Base-by-base conservation (phyloP, 2,329 filamentous ascomycete species). In the Microcera coccophila region DNA sequence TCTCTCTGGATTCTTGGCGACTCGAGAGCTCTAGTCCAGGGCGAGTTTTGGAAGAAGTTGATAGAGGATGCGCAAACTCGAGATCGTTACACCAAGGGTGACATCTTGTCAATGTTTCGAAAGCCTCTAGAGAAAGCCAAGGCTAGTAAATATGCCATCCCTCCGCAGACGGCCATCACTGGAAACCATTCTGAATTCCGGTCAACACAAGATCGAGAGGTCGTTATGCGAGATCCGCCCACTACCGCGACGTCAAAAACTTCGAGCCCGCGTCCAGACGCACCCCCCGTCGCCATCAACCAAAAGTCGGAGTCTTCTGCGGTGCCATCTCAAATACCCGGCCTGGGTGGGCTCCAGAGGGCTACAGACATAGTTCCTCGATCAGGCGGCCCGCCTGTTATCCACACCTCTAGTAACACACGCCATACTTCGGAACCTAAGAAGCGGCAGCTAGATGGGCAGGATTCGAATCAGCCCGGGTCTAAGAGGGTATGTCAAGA, bases 1-100 rank as follows among this genome's bases (percentile, higher is more conserved):
- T 96, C 91, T 24, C 76, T 98, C 9, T 98, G 91, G 87, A 91
- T 98, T 44, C 76, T 98, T 19, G 93, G 93, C 53, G 94, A 97
- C 65, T 93, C 93, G 0, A 78, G 85, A 44, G 89, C 90, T 24
- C 75, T 98, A 39, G 74, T 85, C 18, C 86, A 94, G 60, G 93
- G 93, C 47, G 81, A 93, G 60, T 96, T 89, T 66, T 98, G 94
- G 93, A 82, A 78, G 49, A 84, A 84, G 50, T 75, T 98, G 33
- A 88, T 98, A 40, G 78, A 85, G 24, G 87, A 98, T 66, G 86
- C 93, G 5, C 82, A 82, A 57, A 64, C 69, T 16, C 80, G 93
- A 59, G 78, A 86, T 48, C 72, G 84, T 9, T 95, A 93, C 63
- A 95, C 87, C 0, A 75, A 79, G 32, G 90, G 78, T 5, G 70